Evolutionary conservation across 2,329 filamentous ascomycete species (phyloP), one percentile per base, ranked within the genome.

Genomic region (Aspergillus awamori): DNA sequence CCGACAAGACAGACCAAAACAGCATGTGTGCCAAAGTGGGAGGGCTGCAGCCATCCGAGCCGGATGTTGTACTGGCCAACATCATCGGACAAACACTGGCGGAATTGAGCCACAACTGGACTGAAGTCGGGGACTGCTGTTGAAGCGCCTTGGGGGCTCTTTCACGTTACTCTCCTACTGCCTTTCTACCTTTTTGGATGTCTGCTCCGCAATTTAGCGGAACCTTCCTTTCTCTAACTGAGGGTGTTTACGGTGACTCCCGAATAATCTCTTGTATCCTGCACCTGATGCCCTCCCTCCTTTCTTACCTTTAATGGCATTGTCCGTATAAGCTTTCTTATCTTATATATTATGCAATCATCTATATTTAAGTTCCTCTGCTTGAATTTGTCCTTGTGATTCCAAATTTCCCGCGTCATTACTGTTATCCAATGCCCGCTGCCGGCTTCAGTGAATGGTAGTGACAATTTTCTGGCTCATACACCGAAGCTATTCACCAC

Each of bases 21-120:
- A 36, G 56, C 52, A 53, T 53, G 17, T 55, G 59, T 53, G 58
- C 38, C 53, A 62, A 60, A 59, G 59, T 53, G 33, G 53, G 41
- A 58, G 53, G 47, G 60, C 65, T 70, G 68, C 68, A 69, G 67
- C 58, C 65, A 65, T 64, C 68, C 68, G 67, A 54, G 47, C 55
- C 53, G 8, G 58, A 63, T 56, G 67, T 68, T 63, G 67, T 68
- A 68, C 67, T 65, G 63, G 45, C 61, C 62, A 68, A 64, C 60
- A 61, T 59, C 54, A 63, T 66, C 55, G 48, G 61, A 66, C 67
- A 69, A 69, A 69, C 65, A 69, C 64, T 63, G 57, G 57, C 60
- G 52, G 45, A 26, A 51, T 52, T 58, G 39, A 58, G 56, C 39
- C 47, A 48, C 43, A 52, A 33, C 38, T 56, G 63, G 60, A 57